phyloP scores from a whole-genome alignment of 1,284 basidiomycete genomes.

The Grifola frondosa region DNA sequence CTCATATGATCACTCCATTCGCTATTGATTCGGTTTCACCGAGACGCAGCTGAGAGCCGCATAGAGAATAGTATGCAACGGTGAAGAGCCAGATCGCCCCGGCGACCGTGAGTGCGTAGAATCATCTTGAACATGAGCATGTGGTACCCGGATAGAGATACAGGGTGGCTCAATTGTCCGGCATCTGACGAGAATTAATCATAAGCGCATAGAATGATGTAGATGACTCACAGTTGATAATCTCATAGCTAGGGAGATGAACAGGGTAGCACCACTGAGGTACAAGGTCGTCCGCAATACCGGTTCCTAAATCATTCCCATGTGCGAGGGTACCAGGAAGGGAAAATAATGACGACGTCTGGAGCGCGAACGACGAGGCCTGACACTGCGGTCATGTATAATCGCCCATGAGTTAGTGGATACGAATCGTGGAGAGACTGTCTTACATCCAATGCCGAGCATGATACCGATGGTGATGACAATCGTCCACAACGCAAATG shows the following conservation, averaged over 20 bases:
- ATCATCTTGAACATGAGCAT: conserved; percentile 67
- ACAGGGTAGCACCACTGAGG: conserved; percentile 58
- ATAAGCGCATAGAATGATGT: neutral
- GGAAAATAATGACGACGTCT: conserved; percentile 66
- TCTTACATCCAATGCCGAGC: conserved; percentile 64
- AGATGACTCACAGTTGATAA: conserved; percentile 56
- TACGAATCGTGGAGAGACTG: no score
- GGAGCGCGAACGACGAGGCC: conserved; percentile 70
- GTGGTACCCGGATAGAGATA: conserved; percentile 61
- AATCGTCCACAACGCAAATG: conserved; percentile 54
- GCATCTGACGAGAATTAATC: conserved; percentile 37
- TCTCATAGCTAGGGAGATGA: conserved; percentile 54
- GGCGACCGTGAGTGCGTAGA: conserved; percentile 57
- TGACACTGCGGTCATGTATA: conserved; percentile 59
- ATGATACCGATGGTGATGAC: conserved; percentile 48
- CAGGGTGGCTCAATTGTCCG: conserved; percentile 49
- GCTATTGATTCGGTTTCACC: conserved; percentile 51
- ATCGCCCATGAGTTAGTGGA: conserved; percentile 19
- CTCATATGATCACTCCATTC: conserved; percentile 70
- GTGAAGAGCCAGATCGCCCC: conserved; percentile 62
- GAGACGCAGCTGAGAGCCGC: conserved; percentile 47
- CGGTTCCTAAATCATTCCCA: conserved; percentile 52
- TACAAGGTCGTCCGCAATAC: conserved; percentile 63
- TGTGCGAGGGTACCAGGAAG: conserved; percentile 59
- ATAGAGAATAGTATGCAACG: conserved; percentile 67